phyloP scores from a whole-genome alignment of 225 moss, liverwort and hornwort genomes.

The Climacium dendroides region DNA sequence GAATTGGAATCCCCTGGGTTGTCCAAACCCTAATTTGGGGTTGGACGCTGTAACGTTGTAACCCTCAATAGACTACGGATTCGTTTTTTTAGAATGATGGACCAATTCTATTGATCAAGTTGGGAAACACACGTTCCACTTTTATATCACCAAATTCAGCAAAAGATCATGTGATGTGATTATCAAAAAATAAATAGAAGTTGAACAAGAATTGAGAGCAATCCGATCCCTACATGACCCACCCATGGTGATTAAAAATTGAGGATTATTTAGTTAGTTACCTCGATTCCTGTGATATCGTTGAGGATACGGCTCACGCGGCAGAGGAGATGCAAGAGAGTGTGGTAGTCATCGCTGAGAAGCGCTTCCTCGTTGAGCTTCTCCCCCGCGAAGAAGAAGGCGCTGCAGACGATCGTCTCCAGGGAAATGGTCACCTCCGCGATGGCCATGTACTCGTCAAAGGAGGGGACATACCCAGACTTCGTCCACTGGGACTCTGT shows the following conservation, averaged over 20 bases:
- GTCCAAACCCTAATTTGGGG: not conserved
- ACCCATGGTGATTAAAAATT: not conserved
- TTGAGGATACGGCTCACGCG: conserved; percentile 22
- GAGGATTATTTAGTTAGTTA: not conserved
- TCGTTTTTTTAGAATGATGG: not conserved
- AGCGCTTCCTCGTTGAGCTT: conserved; percentile 4
- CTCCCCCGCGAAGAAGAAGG: conserved; percentile 15
- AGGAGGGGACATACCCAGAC: not conserved
- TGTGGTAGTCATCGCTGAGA: not conserved
- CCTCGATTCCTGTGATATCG: conserved; percentile 25
- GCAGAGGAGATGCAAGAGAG: conserved; percentile 12
- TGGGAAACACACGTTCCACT: too few species aligned
- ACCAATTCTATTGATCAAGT: not conserved
- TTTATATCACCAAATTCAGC: not conserved
- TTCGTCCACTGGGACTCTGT: conserved; percentile 30
- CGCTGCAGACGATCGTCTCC: conserved; percentile 10
- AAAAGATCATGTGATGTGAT: not conserved
- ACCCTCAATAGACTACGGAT: not conserved
- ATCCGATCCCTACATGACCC: not conserved
- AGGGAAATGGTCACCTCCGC: not conserved
- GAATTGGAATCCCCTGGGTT: not conserved
- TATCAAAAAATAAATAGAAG: not conserved
- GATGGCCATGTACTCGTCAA: conserved; percentile 19
- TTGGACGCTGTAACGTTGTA: not conserved
- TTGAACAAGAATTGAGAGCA: not conserved